Conservation (phyloP, 2,329 filamentous ascomycete genomes). For the Colletotrichum horii region DNA sequence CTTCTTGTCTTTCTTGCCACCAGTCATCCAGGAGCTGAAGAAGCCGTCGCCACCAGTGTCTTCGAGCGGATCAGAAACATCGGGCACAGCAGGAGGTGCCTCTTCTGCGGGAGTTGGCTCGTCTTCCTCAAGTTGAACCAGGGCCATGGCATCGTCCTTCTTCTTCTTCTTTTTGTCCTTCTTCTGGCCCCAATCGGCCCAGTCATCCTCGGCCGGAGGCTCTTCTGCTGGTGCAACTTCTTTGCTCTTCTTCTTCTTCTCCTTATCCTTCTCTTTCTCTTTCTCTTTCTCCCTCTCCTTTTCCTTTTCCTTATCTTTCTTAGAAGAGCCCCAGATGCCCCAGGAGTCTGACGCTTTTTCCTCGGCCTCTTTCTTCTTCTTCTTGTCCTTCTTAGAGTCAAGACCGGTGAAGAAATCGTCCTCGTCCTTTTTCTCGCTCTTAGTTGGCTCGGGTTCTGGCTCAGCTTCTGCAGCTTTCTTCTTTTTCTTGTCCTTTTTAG, state of each 20-base stretch:
- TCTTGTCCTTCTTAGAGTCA: slow-evolving; percentile 32
- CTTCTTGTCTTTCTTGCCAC: slow-evolving; percentile 51
- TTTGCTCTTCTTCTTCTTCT: slow-evolving; percentile 32
- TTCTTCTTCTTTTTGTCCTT: slow-evolving; percentile 55
- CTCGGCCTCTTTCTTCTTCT: slow-evolving; percentile 33
- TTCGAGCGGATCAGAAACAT: slow-evolving; percentile 35
- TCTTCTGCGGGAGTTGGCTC: slow-evolving; percentile 27
- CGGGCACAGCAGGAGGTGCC: slow-evolving; percentile 31
- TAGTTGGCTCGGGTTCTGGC: slow-evolving; percentile 31
- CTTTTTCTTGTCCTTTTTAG: slow-evolving; percentile 34
- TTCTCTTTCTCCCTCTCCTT: slow-evolving; percentile 24
- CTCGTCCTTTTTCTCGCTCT: slow-evolving; percentile 27
- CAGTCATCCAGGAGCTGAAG: slow-evolving; percentile 61
- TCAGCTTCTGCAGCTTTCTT: slow-evolving; percentile 1
- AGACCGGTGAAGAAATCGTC: slow-evolving; percentile 34
- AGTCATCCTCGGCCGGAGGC: slow-evolving; percentile 19
- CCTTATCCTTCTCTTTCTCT: slow-evolving; percentile 21
- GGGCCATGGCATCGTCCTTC: slow-evolving; percentile 31
- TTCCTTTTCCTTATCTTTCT: slow-evolving; percentile 38
- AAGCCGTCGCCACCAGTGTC: slow-evolving; percentile 49
- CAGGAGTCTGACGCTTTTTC: slow-evolving; percentile 15
- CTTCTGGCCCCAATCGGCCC: slow-evolving; percentile 32
- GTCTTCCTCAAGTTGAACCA: slow-evolving; percentile 39
- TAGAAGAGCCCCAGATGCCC: slow-evolving; percentile 28
- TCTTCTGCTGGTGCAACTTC: slow-evolving; percentile 27